Base-by-base conservation (phyloP, 768 basidiomycete species). In the Termitomyces sp. region DNA sequence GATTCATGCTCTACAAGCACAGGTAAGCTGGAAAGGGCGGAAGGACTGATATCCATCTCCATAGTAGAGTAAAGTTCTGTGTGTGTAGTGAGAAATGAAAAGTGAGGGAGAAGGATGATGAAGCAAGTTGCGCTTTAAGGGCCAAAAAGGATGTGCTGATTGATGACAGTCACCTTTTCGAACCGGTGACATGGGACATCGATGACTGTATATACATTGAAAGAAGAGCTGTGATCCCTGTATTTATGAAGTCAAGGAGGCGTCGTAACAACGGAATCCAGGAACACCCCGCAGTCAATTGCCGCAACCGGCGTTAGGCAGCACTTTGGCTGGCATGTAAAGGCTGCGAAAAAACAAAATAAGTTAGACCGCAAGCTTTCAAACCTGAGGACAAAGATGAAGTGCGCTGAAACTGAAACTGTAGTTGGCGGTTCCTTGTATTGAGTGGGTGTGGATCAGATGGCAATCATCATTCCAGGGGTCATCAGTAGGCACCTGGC, bases 191-290 rank as follows among this genome's bases (percentile, higher is more conserved):
- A 64, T 62, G 66, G 61, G 67, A 69, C 56, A 68, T 59, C 53
- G 66, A 63, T 61, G 63, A 68, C 63, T 65, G 64, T 64, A 62
- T 64, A 62, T 65, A 64, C 57, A 56, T 58, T 59, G 59, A 59
- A 64, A 63, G 59, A 58, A 58, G 58, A 49, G 33, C 55, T 51
- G 52, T 57, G 51, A 58, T 60, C 57, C 36, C 50, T 52, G 49
- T 58, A 58, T 57, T 36, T 63, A 61, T 64, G 63, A 58, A 64
- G 61, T 54, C 61, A 61, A 55, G 63, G 67, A 63, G 66, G 67
- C 68, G 70, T 70, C 67, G 61, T 63, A 67, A 68, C 70, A 72
- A 70, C 63, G 65, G 69, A 67, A 69, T 70, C 68, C 70, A 73
- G 72, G 72, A 67, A 72, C 71, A 63, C 65, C 68, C 65, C 64